Base-by-base conservation (phyloP, 2,329 filamentous ascomycete species). In the Penicillium sp. region DNA sequence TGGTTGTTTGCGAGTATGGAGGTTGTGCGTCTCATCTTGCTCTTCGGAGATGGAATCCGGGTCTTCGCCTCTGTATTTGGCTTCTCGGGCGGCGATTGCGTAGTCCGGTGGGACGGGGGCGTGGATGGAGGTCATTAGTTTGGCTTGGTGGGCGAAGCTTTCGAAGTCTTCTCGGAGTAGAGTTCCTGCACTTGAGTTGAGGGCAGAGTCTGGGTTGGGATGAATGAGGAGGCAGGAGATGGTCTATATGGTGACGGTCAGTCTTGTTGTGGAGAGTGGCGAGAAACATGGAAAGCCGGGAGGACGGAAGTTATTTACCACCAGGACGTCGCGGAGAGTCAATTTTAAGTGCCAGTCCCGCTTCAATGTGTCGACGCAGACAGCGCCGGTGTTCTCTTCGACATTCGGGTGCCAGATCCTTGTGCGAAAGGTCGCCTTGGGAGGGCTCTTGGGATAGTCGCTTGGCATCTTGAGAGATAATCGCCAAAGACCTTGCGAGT, bases 351-450 rank as follows among this genome's bases (percentile, higher is more conserved):
- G 78, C 84, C 84, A 87, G 60, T 86, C 84, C 40, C 82, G 75
- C 70, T 86, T 87, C 37, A 87, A 63, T 2, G 84, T 86, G 69
- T 86, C 84, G 3, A 87, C 81, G 54, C 84, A 87, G 3, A 87
- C 82, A 1, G 79, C 80, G 4, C 84, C 84, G 0, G 80, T 82
- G n/a, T 75, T 72, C 46, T 84, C 81, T 55, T 86, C 84, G 43
- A 87, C 80, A 60, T 87, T 87, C 0, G 84, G 84, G 59, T 87
- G 84, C 77, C 83, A 87, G 56, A 86, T 81, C 5, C 78, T 75
- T 2, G 84, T 86, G 47, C 77, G 78, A 63, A 87, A 86, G 26
- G 77, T 76, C 2, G 84, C 84, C 33, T 83, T 86, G 40, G 72
- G 76, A 45, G 68, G 75, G 54, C 68, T 78, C 52, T 70, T 69